Evolutionary conservation across 225 moss, liverwort and hornwort species (phyloP), one percentile per base, ranked within the genome.

Genomic region (Lunularia cruciata): DNA sequence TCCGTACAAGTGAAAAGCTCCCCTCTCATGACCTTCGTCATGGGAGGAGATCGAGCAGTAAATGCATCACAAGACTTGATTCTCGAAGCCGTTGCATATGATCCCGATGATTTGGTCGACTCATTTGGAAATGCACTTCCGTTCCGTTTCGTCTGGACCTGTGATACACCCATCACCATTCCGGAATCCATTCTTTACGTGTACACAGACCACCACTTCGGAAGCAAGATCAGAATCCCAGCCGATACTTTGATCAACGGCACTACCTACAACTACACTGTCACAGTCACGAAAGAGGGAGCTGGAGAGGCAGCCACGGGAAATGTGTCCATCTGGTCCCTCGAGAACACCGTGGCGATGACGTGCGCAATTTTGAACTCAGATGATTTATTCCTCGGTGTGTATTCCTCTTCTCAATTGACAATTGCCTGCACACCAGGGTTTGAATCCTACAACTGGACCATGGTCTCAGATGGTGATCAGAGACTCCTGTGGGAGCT

Each of bases 51-150:
- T 4, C 74, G 83, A 35, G 2, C 2, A 1, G 40, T 78, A 3
- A 83, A 83, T 12, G 71, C 73, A n/a, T 80, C 78, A 0, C 76
- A 87, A 20, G 76, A 78, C 51, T 71, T 83, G 26, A 79, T 80
- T 6, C 13, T 87, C 0, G 80, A 74, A 37, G 85, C 78, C 3
- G 69, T 60, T 66, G 87, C 80, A 54, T 85, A 85, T 40, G 87
- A 87, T 71, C 83, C 85, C 0, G 80, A 87, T 42, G 78, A 85
- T 59, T 73, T 80, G 3, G n/a, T 78, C 40, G 83, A 85, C 42
- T 52, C 38, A 39, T 79, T 68, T 0, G 48, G 82, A 23, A 52
- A 85, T 52, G 19, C 77, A 3, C 74, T 79, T 4, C 75, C 66
- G 0, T 87, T 80, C 6, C 69, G 78, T 37, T 87, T 73, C 1